A percentile compares a stretch with the other conserved stretches of the same genome.
Conservation (phyloP, 2,329 filamentous ascomycete species). For the Neofusicoccum sp. region DNA sequence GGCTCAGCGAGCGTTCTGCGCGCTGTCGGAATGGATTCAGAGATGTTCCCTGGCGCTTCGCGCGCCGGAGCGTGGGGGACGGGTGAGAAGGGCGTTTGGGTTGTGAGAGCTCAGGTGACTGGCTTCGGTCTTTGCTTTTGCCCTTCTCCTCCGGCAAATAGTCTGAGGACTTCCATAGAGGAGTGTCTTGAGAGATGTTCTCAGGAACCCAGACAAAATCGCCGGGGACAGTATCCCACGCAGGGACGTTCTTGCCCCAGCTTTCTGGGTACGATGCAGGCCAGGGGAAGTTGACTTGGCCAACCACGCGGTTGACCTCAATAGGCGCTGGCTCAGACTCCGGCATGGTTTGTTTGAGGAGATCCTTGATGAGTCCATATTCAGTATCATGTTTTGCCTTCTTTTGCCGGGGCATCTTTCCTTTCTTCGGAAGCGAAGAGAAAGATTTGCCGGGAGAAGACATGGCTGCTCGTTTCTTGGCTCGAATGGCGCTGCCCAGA, state of each 20-base stretch:
- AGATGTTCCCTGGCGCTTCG: too few species aligned
- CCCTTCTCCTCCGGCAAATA: background rate
- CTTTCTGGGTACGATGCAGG: background rate
- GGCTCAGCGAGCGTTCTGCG: too few species aligned
- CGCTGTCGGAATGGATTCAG: too few species aligned
- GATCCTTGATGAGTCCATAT: background rate
- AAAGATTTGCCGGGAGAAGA: background rate
- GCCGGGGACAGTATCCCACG: background rate
- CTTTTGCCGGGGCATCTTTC: background rate
- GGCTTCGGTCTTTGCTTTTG: background rate
- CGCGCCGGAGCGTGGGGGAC: background rate
- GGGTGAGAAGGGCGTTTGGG: background rate
- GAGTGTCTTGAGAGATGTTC: background rate
- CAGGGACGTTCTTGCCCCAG: slow-evolving; percentile 2
- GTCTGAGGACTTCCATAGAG: too few species aligned
- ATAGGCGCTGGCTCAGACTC: background rate
- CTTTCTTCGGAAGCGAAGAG: background rate
- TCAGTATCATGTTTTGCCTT: background rate
- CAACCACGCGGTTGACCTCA: background rate
- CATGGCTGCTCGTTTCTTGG: background rate
- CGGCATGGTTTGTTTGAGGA: background rate
- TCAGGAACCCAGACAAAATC: background rate
- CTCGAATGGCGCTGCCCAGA: background rate
- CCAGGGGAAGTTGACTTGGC: background rate
- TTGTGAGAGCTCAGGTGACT: background rate